These are phyloP conservation scores for Chenopodium berlandieri DNA, from an alignment of 148 eudicot species.

Conservation along the genomic window DNA sequence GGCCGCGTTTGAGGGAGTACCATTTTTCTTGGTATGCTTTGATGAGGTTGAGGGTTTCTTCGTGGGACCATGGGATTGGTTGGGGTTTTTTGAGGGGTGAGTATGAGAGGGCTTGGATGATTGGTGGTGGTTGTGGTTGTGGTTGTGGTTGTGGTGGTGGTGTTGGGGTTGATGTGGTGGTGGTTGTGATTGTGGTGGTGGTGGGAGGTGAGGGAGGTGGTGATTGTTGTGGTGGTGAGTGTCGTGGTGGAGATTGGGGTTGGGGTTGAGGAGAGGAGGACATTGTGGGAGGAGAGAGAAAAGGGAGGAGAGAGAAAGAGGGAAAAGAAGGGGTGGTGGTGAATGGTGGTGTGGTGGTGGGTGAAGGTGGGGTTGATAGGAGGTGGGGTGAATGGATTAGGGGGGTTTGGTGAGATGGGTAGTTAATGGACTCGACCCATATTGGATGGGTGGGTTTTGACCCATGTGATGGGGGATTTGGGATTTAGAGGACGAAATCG, in stretches of 20 bases:
- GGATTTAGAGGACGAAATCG: too few relatives aligned
- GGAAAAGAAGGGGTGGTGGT: background rate
- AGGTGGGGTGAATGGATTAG: background rate
- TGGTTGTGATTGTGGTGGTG: slow-evolving; percentile 17
- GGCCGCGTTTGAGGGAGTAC: slow-evolving; percentile 68
- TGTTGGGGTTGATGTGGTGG: background rate
- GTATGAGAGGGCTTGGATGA: slow-evolving; percentile 12
- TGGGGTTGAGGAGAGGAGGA: background rate
- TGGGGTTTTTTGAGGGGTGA: slow-evolving; percentile 38
- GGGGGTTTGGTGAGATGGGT: background rate
- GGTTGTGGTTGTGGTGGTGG: background rate
- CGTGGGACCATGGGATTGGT: slow-evolving; percentile 60
- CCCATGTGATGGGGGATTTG: too few relatives aligned
- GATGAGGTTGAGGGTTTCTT: slow-evolving; percentile 69
- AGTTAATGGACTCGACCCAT: background rate
- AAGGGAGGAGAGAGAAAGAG: background rate
- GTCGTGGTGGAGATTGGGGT: slow-evolving; percentile 15
- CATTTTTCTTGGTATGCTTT: slow-evolving; percentile 68
- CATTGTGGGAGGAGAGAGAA: slow-evolving; percentile 6
- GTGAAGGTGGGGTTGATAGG: background rate
- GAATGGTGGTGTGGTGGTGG: slow-evolving; percentile 2
- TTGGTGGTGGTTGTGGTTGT: background rate
- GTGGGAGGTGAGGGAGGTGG: slow-evolving; percentile 13
- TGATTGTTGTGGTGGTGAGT: background rate
- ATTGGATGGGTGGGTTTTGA: background rate